These are phyloP conservation scores for Alisma plantagoaquatica DNA, from an alignment of 106 monocot genomes.

Conservation along the genomic window DNA sequence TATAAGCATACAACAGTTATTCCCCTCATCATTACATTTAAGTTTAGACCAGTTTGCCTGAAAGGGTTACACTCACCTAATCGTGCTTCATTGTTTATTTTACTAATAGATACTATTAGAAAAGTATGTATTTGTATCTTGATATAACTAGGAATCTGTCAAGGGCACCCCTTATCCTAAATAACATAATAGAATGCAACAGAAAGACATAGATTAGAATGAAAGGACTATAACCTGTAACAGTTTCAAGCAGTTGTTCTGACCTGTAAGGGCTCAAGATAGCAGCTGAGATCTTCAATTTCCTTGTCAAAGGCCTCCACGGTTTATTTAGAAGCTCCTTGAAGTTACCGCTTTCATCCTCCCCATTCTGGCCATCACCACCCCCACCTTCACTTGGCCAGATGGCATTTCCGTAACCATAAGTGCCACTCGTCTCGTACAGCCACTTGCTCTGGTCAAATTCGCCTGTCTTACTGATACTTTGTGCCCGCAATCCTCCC, in stretches of 20 bases:
- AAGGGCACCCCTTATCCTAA: not conserved
- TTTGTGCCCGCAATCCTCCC: constrained; percentile 17
- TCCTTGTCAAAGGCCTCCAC: constrained; percentile 75
- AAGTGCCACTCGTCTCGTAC: constrained; percentile 37
- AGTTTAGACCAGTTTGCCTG: no score
- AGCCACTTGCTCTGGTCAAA: constrained; percentile 25
- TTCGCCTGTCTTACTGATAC: constrained; percentile 4
- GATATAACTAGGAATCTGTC: no score
- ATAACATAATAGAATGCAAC: no score
- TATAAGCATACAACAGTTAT: no score
- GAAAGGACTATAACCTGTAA: no score
- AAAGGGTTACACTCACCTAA: no score
- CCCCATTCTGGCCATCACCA: constrained; percentile 9
- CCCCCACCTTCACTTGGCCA: constrained; percentile 37
- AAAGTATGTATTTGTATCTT: no score
- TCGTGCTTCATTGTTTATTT: no score
- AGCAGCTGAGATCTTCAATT: constrained; percentile 46
- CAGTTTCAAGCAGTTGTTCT: not conserved
- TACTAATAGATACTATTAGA: no score
- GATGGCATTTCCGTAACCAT: constrained; percentile 79
- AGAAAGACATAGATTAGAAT: no score
- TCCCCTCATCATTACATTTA: no score
- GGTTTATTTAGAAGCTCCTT: constrained; percentile 45
- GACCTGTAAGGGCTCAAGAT: constrained; percentile 13
- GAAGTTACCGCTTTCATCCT: constrained; percentile 12